These are phyloP conservation scores for Picea sitchensis DNA, from an alignment of 75 land plant genomes.

Conservation along the genomic window DNA sequence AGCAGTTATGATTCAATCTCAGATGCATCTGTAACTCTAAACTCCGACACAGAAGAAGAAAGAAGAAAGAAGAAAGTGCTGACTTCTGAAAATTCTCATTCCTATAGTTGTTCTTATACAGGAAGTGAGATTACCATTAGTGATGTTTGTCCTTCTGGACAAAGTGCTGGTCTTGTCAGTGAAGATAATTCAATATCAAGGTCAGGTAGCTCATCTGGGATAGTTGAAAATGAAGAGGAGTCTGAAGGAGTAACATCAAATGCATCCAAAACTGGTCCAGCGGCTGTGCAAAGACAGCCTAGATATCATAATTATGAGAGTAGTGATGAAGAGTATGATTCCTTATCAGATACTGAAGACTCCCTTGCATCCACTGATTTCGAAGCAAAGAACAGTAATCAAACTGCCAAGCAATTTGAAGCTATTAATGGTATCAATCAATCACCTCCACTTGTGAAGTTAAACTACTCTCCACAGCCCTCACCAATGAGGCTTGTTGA, in stretches of 20 bases:
- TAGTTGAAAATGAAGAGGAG: neutral
- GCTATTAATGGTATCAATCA: neutral
- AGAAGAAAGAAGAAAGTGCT: constrained; percentile 39
- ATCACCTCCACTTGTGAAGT: neutral
- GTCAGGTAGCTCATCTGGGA: neutral
- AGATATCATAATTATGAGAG: constrained; percentile 41
- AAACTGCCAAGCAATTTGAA: constrained; percentile 12
- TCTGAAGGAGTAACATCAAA: neutral
- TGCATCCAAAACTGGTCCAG: neutral
- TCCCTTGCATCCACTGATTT: constrained; percentile 21
- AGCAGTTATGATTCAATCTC: constrained; percentile 8
- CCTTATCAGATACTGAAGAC: constrained; percentile 14
- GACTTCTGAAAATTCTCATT: constrained; percentile 35
- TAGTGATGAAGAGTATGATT: constrained; percentile 33
- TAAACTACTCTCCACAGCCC: neutral
- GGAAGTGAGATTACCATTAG: constrained; percentile 5
- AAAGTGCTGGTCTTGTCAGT: neutral
- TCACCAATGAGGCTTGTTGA: neutral
- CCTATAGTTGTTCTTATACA: constrained; percentile 20
- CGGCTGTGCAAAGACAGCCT: neutral
- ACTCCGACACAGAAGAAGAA: constrained; percentile 13
- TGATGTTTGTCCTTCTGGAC: neutral
- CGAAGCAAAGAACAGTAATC: neutral
- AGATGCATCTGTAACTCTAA: neutral
- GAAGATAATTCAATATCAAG: constrained; percentile 11